A percentile compares a stretch with the other conserved stretches of the same genome.
These are phyloP conservation scores for Gymnopilus junonius DNA, from an alignment of 768 basidiomycete genomes.

Conservation along the genomic window DNA sequence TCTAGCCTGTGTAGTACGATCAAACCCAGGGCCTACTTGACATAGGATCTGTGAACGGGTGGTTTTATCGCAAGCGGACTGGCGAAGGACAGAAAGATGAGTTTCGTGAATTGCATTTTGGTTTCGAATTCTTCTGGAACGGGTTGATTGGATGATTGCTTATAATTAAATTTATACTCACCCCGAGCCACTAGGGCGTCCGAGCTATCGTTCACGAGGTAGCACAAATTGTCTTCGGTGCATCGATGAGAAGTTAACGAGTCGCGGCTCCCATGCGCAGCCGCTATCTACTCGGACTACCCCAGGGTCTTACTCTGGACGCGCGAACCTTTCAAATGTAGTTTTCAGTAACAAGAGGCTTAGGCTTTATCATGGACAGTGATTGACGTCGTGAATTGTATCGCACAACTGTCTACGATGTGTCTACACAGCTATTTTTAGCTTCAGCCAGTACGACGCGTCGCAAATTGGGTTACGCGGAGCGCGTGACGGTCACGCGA, in stretches of 20 bases:
- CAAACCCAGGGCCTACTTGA: background rate
- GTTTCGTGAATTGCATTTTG: background rate
- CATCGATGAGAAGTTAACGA: background rate
- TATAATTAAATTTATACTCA: background rate
- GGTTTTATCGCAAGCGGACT: background rate
- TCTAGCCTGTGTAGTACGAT: background rate
- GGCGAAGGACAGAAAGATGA: background rate
- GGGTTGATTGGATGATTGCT: background rate
- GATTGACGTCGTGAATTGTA: too few species aligned
- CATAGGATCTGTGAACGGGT: background rate
- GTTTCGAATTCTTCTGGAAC: background rate
- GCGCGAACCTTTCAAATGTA: too few species aligned
- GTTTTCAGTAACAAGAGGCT: too few species aligned
- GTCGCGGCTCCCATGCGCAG: background rate
- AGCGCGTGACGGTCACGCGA: too few species aligned
- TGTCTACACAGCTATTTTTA: too few species aligned
- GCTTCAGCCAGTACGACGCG: too few species aligned
- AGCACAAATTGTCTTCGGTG: background rate
- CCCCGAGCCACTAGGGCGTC: background rate
- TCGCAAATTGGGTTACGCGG: too few species aligned
- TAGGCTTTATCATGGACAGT: too few species aligned
- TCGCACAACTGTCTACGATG: too few species aligned
- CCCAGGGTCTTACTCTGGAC: too few species aligned
- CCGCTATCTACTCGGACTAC: too few species aligned
- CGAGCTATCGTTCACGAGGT: background rate